Percentiles rank a stretch among this genome's conserved stretches.
These are phyloP conservation scores for Cladophialophora exuberans DNA, from an alignment of 2,329 filamentous ascomycete genomes.

Conservation along the genomic window DNA sequence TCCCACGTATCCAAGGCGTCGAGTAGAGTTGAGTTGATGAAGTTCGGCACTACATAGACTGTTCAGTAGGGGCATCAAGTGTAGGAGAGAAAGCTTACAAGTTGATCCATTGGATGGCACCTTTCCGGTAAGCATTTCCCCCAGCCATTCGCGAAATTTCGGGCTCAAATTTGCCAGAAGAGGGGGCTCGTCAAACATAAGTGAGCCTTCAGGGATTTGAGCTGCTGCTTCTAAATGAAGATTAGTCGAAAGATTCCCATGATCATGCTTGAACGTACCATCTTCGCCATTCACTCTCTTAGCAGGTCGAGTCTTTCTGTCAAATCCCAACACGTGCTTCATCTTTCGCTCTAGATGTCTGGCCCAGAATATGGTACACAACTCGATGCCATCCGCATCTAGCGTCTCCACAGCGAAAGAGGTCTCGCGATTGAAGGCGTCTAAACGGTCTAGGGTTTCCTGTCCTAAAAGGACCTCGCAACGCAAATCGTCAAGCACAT, in stretches of 20 bases:
- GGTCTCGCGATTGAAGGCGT: slow-evolving; percentile 1
- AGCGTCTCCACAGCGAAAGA: not conserved
- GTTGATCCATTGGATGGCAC: not conserved
- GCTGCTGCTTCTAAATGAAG: not conserved
- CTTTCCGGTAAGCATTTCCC: slow-evolving; percentile 1
- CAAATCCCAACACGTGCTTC: not conserved
- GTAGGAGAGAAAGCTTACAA: not conserved
- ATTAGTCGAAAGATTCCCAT: not conserved
- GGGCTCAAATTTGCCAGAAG: not conserved
- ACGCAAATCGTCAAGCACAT: not conserved
- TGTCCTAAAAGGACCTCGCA: slow-evolving; percentile 3
- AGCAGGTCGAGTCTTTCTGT: not conserved
- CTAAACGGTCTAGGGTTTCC: not conserved
- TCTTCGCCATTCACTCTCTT: not conserved
- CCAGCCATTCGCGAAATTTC: not conserved
- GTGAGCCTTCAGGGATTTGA: not conserved
- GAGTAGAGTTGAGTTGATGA: not conserved
- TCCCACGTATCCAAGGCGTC: not conserved
- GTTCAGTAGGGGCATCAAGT: not conserved
- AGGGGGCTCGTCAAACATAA: not conserved
- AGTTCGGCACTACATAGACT: not conserved
- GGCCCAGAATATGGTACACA: not conserved
- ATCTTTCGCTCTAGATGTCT: not conserved
- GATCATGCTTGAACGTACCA: not conserved
- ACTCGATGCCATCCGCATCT: not conserved